A percentile compares a stretch with the other conserved stretches of the same genome.
Conservation (phyloP, 2,329 filamentous ascomycete genomes). For the Talaromyces sp. region DNA sequence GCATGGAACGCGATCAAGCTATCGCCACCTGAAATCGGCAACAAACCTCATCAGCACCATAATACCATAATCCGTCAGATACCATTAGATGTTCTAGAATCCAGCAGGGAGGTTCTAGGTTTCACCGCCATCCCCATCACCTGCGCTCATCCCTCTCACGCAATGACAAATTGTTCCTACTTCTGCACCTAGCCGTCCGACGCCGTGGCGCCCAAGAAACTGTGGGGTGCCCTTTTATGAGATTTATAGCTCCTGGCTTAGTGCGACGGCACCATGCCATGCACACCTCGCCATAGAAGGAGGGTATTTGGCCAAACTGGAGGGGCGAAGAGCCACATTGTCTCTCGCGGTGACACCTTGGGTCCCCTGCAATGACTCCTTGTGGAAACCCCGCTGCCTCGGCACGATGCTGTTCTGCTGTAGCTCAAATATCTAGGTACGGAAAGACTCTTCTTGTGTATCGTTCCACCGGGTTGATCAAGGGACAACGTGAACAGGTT, state of each 20-base stretch:
- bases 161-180: not conserved
- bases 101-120: not conserved
- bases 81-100: not conserved
- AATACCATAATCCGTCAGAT: not conserved
- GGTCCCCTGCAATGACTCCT: constrained; percentile 1
- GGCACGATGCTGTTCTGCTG: not conserved
- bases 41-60: not conserved
- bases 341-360: not conserved
- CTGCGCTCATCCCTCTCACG: not conserved
- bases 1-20: not conserved
- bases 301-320: not conserved
- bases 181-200: constrained; percentile 1
- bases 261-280: not conserved
- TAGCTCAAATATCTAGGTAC: not conserved
- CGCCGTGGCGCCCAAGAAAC: not conserved
- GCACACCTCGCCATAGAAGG: not conserved
- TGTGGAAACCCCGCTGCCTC: not conserved
- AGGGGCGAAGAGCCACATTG: not conserved
- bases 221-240: not conserved
- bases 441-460: not conserved
- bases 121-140: not conserved
- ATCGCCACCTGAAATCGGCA: not conserved
- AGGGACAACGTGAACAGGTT: not conserved
- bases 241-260: not conserved
- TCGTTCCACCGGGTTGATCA: constrained; percentile 1